Conservation (phyloP, 495 filamentous ascomycete species). For the Penicillium taxi region DNA sequence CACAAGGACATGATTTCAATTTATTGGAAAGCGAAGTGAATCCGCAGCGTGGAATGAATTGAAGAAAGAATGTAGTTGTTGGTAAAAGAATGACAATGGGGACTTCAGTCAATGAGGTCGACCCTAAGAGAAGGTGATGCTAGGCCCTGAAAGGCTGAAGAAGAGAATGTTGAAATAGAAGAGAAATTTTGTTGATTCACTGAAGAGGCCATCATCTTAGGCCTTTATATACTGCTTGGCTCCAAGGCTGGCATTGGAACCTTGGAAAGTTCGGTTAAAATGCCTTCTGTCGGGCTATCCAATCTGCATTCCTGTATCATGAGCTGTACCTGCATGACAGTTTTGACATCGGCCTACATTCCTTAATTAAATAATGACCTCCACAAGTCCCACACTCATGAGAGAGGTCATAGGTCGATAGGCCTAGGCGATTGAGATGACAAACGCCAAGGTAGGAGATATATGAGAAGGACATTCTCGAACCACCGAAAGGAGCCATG, state of each 20-base stretch:
- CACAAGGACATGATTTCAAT: slow-evolving; percentile 31
- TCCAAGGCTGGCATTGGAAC: slow-evolving; percentile 2
- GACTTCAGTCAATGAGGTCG: slow-evolving; percentile 38
- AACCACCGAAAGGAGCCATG: slow-evolving; percentile 8
- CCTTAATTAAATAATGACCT: slow-evolving; percentile 17
- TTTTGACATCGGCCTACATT: slow-evolving; percentile 11
- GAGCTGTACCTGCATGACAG: slow-evolving; percentile 14
- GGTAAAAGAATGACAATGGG: slow-evolving; percentile 27
- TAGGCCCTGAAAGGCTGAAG: slow-evolving; percentile 22
- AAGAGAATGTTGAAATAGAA: slow-evolving; percentile 28
- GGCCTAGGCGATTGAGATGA: no score
- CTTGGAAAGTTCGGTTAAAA: no score
- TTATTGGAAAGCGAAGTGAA: slow-evolving; percentile 15
- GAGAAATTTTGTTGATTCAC: slow-evolving; percentile 24
- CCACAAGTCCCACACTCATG: slow-evolving; percentile 4
- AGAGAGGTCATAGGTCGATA: slow-evolving; percentile 22
- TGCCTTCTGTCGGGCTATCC: slow-evolving; percentile 11
- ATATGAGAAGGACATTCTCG: slow-evolving; percentile 26
- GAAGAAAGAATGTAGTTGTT: slow-evolving; percentile 14
- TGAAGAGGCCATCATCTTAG: slow-evolving; percentile 9
- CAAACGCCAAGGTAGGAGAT: slow-evolving; percentile 25
- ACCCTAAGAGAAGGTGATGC: slow-evolving; percentile 33
- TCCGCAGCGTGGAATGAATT: slow-evolving; percentile 31
- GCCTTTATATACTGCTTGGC: slow-evolving; percentile 16
- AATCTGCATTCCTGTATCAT: slow-evolving; percentile 3